Evolutionary conservation across 1,284 basidiomycete genomes (phyloP).

Genomic region (Serendipita sp.): DNA sequence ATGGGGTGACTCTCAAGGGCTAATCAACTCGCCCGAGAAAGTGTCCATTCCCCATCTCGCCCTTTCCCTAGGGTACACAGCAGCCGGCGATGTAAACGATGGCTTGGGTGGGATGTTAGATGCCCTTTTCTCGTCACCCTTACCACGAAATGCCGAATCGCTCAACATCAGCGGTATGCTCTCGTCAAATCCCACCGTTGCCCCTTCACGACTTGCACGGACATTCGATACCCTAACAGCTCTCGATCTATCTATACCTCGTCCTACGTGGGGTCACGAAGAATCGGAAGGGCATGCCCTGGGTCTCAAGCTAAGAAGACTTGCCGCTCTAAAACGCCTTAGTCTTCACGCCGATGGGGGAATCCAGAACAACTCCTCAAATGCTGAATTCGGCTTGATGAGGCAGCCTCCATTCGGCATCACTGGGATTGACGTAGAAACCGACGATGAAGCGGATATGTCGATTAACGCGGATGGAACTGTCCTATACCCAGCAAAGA

Average conservation of each 20-base stretch:
- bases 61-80: neutral
- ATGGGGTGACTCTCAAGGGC: neutral
- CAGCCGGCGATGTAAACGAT: neutral
- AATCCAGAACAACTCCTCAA: neutral
- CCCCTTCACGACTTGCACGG: neutral
- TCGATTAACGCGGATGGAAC: neutral
- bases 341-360: constrained; percentile 2
- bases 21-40: neutral
- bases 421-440: neutral
- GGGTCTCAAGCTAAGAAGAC: neutral
- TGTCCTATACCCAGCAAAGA: neutral
- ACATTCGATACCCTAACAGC: neutral
- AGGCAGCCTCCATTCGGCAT: neutral
- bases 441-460: constrained; percentile 1
- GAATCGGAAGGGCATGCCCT: neutral
- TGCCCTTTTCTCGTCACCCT: neutral
- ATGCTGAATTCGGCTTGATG: constrained; percentile 1
- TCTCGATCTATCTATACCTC: neutral
- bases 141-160: neutral
- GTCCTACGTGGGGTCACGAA: neutral
- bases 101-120: neutral
- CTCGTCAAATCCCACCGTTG: neutral
- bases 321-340: neutral
- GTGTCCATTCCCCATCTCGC: constrained; percentile 1
- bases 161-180: neutral